Conservation (phyloP, 2,329 filamentous ascomycete genomes). For the Aspergillus proliferans region DNA sequence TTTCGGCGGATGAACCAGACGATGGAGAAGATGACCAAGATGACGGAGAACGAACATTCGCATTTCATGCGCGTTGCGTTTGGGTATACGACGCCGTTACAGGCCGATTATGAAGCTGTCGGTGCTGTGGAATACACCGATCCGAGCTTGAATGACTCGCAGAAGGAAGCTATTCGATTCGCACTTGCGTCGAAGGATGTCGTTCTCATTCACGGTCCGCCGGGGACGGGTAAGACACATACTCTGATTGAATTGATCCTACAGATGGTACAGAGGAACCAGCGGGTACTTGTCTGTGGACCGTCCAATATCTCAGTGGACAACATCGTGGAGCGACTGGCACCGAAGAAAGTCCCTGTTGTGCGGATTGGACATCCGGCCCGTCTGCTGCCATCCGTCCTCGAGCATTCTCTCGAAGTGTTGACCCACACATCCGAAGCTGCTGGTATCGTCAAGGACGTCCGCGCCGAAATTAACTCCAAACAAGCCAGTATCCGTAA, state of each 20-base stretch:
- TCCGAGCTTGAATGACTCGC: slow-evolving; percentile 54
- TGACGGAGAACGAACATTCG: slow-evolving; percentile 51
- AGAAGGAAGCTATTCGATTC: slow-evolving; percentile 65
- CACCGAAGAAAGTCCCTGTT: slow-evolving; percentile 77
- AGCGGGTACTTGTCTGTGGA: slow-evolving; percentile 83
- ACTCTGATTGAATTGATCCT: slow-evolving; percentile 91
- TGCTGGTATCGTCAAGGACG: slow-evolving; percentile 79
- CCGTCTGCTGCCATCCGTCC: slow-evolving; percentile 76
- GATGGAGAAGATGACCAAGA: slow-evolving; percentile 55
- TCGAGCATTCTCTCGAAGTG: slow-evolving; percentile 85
- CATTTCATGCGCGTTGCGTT: slow-evolving; percentile 57
- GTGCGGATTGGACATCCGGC: slow-evolving; percentile 90
- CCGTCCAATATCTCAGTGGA: slow-evolving; percentile 97
- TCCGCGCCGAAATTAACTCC: slow-evolving; percentile 85
- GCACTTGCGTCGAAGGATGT: slow-evolving; percentile 75
- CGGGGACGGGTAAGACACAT: slow-evolving; percentile 94
- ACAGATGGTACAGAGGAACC: slow-evolving; percentile 70
- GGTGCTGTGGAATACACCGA: slow-evolving; percentile 50
- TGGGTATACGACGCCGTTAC: slow-evolving; percentile 51
- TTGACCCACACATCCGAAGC: slow-evolving; percentile 87
- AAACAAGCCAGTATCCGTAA: slow-evolving; percentile 87
- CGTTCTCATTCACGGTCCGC: slow-evolving; percentile 87
- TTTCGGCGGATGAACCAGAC: slow-evolving; percentile 61
- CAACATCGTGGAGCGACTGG: slow-evolving; percentile 91
- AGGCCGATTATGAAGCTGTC: slow-evolving; percentile 41